These are phyloP conservation scores for Ceriops tagal DNA, from an alignment of 345 rosid species.

Conservation along the genomic window DNA sequence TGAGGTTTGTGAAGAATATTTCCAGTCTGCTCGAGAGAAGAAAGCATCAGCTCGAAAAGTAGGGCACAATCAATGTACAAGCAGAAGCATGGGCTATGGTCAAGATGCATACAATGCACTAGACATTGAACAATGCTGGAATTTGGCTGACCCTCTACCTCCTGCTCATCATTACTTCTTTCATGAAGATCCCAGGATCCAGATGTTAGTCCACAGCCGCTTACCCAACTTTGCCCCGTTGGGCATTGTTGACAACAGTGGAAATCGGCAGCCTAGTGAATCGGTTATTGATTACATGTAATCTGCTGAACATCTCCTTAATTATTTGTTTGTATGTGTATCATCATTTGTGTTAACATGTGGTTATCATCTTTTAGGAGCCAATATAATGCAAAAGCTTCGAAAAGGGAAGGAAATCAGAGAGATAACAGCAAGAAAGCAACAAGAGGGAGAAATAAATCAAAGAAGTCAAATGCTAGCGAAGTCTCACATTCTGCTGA, in stretches of 20 bases:
- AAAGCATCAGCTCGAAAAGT: constrained; percentile 29
- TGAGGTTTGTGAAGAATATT: constrained; percentile 76
- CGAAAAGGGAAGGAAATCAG: constrained; percentile 35
- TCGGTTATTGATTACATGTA: constrained; percentile 66
- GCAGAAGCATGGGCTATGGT: constrained; percentile 16
- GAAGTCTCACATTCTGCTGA: constrained; percentile 27
- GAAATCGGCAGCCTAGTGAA: constrained; percentile 32
- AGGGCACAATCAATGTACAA: constrained; percentile 15
- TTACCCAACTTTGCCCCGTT: constrained; percentile 72
- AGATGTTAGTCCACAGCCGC: constrained; percentile 45
- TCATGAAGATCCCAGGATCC: constrained; percentile 69
- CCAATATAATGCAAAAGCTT: constrained; percentile 64
- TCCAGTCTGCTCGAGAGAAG: constrained; percentile 43
- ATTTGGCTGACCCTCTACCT: constrained; percentile 42
- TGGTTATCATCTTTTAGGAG: constrained; percentile 40
- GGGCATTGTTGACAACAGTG: constrained; percentile 33
- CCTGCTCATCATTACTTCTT: constrained; percentile 75
- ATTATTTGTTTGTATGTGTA: not conserved
- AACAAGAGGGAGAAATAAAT: constrained; percentile 42
- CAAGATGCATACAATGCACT: constrained; percentile 16
- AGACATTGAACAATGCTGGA: constrained; percentile 34
- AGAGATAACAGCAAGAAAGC: constrained; percentile 30
- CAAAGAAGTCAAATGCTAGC: constrained; percentile 34
- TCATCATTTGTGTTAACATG: not conserved
- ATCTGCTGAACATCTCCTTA: constrained; percentile 10